Evolutionary conservation across 2,329 filamentous ascomycete species (phyloP), one percentile per base, ranked within the genome.

Genomic region (Cryphonectria carpinicola): DNA sequence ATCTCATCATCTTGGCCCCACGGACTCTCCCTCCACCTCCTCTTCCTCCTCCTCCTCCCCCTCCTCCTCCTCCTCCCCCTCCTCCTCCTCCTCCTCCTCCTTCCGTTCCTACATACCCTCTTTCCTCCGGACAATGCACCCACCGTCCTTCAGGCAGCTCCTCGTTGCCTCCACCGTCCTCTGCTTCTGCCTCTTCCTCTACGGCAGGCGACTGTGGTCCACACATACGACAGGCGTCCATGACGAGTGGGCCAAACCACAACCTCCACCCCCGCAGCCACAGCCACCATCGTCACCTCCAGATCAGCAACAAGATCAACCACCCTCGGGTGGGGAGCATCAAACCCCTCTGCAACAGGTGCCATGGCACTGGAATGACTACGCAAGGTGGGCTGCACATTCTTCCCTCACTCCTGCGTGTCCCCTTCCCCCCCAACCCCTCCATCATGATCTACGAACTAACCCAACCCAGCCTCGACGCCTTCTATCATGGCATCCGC

Each of bases 301-400:
- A 25, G 19, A 43, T 32, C 32, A 32, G n/a, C n/a, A 49, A 35
- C 43, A 17, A n/a, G 22, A 49, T 28, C 66, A 67, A 14, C 19
- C n/a, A 11, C 41, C 66, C 13, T 17, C 37, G 14, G 39, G 25
- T 37, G 54, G 60, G 25, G 68, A 70, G 58, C 63, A 70, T 32
- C 68, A 68, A 46, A 70, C 68, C 8, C 65, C 71, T 8, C 61
- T 70, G 19, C 71, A 72, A 49, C 71, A 72, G 58, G n/a, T 70
- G 22, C 71, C 71, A 37, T 72, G 60, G 41, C 71, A 72, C 54
- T 72, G 71, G 71, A 70, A 72, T 19, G 68, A 70, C n/a, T 72
- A 70, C 46, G 43, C 69, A 49, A 66, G 39, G 71, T 72, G 66
- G 54, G 71, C 41, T 43, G 19, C 14, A 25, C 37, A n/a, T 56